phyloP scores from a whole-genome alignment of 1,284 basidiomycete species.

The Ceratobasidium sp. region DNA sequence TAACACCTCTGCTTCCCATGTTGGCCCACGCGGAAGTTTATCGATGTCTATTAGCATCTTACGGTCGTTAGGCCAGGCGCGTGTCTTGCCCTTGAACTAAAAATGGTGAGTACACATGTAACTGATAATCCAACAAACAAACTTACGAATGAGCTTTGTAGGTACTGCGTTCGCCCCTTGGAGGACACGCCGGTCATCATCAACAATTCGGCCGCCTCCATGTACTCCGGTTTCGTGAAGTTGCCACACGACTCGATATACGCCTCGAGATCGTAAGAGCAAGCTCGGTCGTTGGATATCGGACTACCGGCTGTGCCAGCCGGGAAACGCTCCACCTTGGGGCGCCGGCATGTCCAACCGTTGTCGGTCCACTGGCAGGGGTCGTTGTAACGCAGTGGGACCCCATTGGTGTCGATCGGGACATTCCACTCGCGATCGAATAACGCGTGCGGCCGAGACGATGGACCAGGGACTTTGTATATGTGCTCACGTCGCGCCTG shows the following conservation, averaged over 20 bases:
- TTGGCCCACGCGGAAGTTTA: conserved; percentile 6
- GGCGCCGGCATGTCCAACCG: background rate
- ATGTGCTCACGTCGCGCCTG: background rate
- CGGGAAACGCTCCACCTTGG: conserved; percentile 15
- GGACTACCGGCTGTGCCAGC: conserved; percentile 15
- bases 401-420: background rate
- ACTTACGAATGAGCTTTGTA: conserved; percentile 25
- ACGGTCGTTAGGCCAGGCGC: background rate
- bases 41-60: conserved; percentile 9
- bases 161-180: background rate
- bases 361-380: conserved; percentile 5
- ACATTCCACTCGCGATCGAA: too few relatives aligned
- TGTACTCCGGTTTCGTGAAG: background rate
- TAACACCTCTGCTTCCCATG: background rate
- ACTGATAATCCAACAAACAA: background rate
- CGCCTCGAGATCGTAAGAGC: background rate
- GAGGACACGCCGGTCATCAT: conserved; percentile 26
- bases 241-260: conserved; percentile 15
- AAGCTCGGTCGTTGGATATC: background rate
- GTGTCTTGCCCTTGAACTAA: background rate
- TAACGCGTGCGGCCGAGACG: background rate
- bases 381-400: background rate
- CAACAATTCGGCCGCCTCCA: conserved; percentile 27
- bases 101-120: background rate
- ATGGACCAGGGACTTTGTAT: conserved; percentile 4